Base-by-base conservation (phyloP, 805 yeast genomes). In the Saitoella complicata region DNA sequence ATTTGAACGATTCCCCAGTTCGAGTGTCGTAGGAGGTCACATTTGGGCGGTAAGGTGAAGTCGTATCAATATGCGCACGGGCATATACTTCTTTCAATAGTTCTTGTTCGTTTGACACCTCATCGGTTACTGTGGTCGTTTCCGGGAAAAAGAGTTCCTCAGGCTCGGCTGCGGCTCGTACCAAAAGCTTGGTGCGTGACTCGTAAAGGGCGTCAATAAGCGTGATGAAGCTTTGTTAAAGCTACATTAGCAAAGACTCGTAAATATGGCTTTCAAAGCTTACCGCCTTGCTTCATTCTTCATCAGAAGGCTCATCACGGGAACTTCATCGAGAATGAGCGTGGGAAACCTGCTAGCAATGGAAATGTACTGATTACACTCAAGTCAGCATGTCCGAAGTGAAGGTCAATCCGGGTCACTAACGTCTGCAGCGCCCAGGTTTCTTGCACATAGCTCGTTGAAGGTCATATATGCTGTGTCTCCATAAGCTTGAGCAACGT, bases 191-290 rank as follows among this genome's bases (percentile, higher is more conserved):
- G 54, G 84, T 78, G 52, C 71, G 69, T 11, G 78, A 69, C 54
- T 80, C 86, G 56, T 80, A 79, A 8, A 78, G 58, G 0, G 85
- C 82, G 58, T 80, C 86, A 31, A 79, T 55, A 12, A 80, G 58
- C 0, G 80, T 75, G 43, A 80, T 79, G 53, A 79, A 73, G 37
- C 52, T 42, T 8, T 21, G 21, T 21, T 6, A 3, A 32, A n/a
- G 41, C 21, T 33, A 40, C 2, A 33, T n/a, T n/a, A n/a, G 40
- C n/a, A n/a, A 13, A 21, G 4, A n/a, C 4, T 40, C 12, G 12
- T 21, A 31, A 21, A 4, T 40, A 41, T n/a, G 2, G 2, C 13
- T 10, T n/a, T 2, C n/a, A n/a, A 31, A 10, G 3, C n/a, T 41
- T 32, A 43, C 45, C 80, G 59, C 43, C 83, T 62, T 1, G 86